Percentiles rank a stretch among this genome's conserved stretches.
Evolutionary conservation across 306 rosid species (phyloP).

Genomic region (Hippophae gyantsensis): DNA sequence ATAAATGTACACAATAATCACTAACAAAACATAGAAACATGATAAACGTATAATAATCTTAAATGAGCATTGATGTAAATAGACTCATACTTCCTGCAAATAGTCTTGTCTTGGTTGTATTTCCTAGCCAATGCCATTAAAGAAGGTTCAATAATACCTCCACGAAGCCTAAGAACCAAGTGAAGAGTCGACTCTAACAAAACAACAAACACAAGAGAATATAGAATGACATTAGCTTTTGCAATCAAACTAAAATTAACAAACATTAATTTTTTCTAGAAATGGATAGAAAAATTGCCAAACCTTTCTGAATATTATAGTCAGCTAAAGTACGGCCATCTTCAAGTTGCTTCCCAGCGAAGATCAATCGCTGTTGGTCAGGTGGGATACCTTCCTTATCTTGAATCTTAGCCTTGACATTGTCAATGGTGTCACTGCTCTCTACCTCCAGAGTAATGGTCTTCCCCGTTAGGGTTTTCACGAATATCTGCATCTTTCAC

Average conservation of each 20-base stretch:
- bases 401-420: constrained; percentile 80
- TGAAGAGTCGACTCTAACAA: constrained; percentile 62
- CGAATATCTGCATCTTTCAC: constrained; percentile 57
- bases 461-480: constrained; percentile 81
- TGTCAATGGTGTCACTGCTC: constrained; percentile 83
- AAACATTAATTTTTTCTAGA: background rate
- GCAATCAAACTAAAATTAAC: background rate
- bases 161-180: constrained; percentile 76
- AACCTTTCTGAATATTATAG: constrained; percentile 77
- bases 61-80: no score
- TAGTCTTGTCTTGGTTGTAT: constrained; percentile 73
- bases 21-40: no score
- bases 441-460: constrained; percentile 84
- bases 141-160: constrained; percentile 75
- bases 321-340: constrained; percentile 74
- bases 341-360: constrained; percentile 76
- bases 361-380: constrained; percentile 77
- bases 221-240: background rate
- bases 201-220: background rate
- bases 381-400: constrained; percentile 94
- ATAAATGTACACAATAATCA: background rate
- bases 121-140: constrained; percentile 90
- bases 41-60: no score
- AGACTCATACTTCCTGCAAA: constrained; percentile 61
- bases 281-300: background rate